Conservation (phyloP, 805 yeast species). For the Naumovozyma dairenensis region DNA sequence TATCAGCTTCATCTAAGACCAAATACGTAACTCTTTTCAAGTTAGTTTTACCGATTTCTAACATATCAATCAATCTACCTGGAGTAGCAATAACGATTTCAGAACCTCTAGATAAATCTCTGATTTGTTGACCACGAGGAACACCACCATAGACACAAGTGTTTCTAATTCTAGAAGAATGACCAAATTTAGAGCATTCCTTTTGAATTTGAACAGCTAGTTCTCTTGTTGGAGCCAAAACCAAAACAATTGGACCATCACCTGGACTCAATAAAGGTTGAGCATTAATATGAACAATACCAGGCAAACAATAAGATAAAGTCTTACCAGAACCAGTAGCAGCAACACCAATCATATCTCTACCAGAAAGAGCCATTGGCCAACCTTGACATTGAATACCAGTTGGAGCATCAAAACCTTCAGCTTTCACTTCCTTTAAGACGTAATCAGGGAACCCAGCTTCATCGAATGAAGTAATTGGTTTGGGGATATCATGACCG, state of each 20-base stretch:
- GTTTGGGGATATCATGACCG: slow-evolving; percentile 87
- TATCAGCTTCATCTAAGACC: slow-evolving; percentile 97
- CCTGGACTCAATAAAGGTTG: slow-evolving; percentile 90
- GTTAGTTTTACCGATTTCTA: slow-evolving; percentile 90
- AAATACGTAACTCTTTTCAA: slow-evolving; percentile 92
- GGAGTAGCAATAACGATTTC: slow-evolving; percentile 98
- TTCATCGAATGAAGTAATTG: slow-evolving; percentile 86
- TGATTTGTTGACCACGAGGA: slow-evolving; percentile 94
- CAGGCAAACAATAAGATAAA: slow-evolving; percentile 90
- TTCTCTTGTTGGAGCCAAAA: slow-evolving; percentile 97
- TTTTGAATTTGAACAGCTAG: slow-evolving; percentile 94
- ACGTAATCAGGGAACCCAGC: slow-evolving; percentile 97
- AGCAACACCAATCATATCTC: slow-evolving; percentile 98
- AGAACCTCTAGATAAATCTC: slow-evolving; percentile 90
- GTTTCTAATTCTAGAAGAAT: slow-evolving; percentile 86
- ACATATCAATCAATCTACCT: slow-evolving; percentile 96
- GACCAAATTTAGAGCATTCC: slow-evolving; percentile 92
- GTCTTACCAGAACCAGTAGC: slow-evolving; percentile 99
- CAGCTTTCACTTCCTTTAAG: slow-evolving; percentile 73
- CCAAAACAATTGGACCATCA: slow-evolving; percentile 94
- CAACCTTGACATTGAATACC: slow-evolving; percentile 99
- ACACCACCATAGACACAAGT: slow-evolving; percentile 99
- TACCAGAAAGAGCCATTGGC: slow-evolving; percentile 99
- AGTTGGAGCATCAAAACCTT: slow-evolving; percentile 91
- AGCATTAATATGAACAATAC: slow-evolving; percentile 95